phyloP scores from a whole-genome alignment of 2,329 filamentous ascomycete genomes.

The Aspergillus quadricinctus region DNA sequence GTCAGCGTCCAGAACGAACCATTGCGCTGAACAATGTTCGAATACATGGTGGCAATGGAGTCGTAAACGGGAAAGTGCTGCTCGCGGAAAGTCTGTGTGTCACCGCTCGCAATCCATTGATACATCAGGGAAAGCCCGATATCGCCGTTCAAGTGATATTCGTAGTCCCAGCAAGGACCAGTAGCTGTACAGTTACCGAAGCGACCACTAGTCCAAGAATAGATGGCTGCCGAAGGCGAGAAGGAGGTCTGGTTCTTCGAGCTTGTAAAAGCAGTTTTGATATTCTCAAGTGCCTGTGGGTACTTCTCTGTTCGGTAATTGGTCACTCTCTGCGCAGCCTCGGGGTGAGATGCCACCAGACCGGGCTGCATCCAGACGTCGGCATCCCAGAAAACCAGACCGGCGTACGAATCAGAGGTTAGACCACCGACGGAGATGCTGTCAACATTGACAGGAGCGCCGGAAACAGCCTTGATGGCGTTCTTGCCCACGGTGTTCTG shows the following conservation, averaged over 20 bases:
- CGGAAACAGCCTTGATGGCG: slow-evolving; percentile 48
- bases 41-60: slow-evolving; percentile 58
- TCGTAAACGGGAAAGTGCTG: slow-evolving; percentile 61
- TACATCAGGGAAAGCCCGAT: slow-evolving; percentile 61
- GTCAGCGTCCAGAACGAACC: slow-evolving; percentile 50
- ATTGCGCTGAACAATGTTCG: slow-evolving; percentile 58
- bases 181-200: slow-evolving; percentile 65
- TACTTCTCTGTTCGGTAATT: slow-evolving; percentile 60
- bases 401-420: slow-evolving; percentile 63
- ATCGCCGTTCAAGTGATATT: slow-evolving; percentile 68
- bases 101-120: slow-evolving; percentile 57
- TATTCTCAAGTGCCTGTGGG: slow-evolving; percentile 57
- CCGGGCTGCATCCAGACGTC: slow-evolving; percentile 67
- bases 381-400: slow-evolving; percentile 62
- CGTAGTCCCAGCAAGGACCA: slow-evolving; percentile 64
- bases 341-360: slow-evolving; percentile 59
- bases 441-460: slow-evolving; percentile 53
- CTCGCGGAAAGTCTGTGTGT: slow-evolving; percentile 52
- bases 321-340: slow-evolving; percentile 58
- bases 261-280: slow-evolving; percentile 50
- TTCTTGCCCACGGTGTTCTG: slow-evolving; percentile 52
- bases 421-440: slow-evolving; percentile 67
- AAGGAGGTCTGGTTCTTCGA: slow-evolving; percentile 59
- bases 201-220: slow-evolving; percentile 63
- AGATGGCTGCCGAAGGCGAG: slow-evolving; percentile 56